A percentile compares a stretch with the other conserved stretches of the same genome.
Conservation (phyloP, 306 rosid species). For the Inga oerstediana region DNA sequence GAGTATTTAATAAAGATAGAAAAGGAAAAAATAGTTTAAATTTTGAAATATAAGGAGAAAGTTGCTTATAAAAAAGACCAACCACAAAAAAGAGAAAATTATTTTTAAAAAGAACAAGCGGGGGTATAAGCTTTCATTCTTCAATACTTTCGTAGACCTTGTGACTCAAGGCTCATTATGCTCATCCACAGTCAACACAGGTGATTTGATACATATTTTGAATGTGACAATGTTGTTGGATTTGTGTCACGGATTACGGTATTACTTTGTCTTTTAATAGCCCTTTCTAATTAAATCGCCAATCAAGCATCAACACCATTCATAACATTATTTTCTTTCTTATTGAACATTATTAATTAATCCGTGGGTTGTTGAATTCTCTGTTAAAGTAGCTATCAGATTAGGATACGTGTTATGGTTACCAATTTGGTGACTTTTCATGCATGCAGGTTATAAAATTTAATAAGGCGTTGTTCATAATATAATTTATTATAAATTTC, state of each 20-base stretch:
- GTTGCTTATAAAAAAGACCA: no score
- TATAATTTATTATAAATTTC: no score
- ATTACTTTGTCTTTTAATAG: slow-evolving; percentile 22
- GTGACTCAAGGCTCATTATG: neutral
- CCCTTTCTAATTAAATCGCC: slow-evolving; percentile 14
- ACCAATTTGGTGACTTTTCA: neutral
- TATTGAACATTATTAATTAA: neutral
- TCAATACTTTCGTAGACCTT: no score
- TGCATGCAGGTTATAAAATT: no score
- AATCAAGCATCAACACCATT: neutral
- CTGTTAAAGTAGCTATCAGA: neutral
- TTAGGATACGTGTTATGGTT: neutral
- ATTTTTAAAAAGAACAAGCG: no score
- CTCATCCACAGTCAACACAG: neutral
- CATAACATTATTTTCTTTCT: neutral
- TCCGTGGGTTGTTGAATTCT: neutral
- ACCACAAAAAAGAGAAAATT: no score
- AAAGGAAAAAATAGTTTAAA: no score
- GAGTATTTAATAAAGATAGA: no score
- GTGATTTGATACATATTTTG: neutral
- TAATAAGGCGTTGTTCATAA: no score
- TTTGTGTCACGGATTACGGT: slow-evolving; percentile 27
- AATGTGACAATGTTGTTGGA: slow-evolving; percentile 17
- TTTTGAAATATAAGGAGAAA: no score
- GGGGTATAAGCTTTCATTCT: no score